phyloP scores from a whole-genome alignment of 202 grass and related monocot species.

The Saccharum hybrid region DNA sequence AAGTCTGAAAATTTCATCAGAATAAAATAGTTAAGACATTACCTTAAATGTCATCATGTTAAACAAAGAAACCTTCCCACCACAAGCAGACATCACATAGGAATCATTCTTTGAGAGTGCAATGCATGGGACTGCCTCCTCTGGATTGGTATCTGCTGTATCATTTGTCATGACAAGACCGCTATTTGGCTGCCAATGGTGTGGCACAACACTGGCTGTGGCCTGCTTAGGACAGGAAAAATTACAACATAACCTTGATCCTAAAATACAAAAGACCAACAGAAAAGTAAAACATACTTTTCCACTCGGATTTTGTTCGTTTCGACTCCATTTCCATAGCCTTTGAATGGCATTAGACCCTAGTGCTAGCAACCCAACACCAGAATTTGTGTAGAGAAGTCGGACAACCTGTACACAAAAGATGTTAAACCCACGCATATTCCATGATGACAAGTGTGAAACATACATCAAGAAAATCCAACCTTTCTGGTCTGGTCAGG shows the following conservation, averaged over 20 bases:
- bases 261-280: conserved; percentile 31
- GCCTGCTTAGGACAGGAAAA: conserved; percentile 62
- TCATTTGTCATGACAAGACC: conserved; percentile 96
- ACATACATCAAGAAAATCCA: conserved; percentile 38
- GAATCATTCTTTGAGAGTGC: conserved; percentile 98
- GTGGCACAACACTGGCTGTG: conserved; percentile 77
- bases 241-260: conserved; percentile 32
- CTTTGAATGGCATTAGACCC: conserved; percentile 89
- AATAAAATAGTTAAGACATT: conserved; percentile 45
- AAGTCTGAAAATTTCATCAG: conserved; percentile 24
- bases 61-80: conserved; percentile 97
- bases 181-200: conserved; percentile 87
- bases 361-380: conserved; percentile 81
- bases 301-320: conserved; percentile 80
- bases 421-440: conserved; percentile 30
- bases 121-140: conserved; percentile 86
- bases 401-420: conserved; percentile 72
- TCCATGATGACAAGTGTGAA: conserved; percentile 33
- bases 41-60: conserved; percentile 99
- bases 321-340: conserved; percentile 88
- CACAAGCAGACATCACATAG: conserved; percentile 98
- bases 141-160: conserved; percentile 64
- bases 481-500: conserved; percentile 81
- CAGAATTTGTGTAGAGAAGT: conserved; percentile 92
- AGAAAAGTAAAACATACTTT: conserved; percentile 59